These are phyloP conservation scores for Penicillium capsulatum DNA, from an alignment of 2,329 filamentous ascomycete genomes.

Conservation along the genomic window DNA sequence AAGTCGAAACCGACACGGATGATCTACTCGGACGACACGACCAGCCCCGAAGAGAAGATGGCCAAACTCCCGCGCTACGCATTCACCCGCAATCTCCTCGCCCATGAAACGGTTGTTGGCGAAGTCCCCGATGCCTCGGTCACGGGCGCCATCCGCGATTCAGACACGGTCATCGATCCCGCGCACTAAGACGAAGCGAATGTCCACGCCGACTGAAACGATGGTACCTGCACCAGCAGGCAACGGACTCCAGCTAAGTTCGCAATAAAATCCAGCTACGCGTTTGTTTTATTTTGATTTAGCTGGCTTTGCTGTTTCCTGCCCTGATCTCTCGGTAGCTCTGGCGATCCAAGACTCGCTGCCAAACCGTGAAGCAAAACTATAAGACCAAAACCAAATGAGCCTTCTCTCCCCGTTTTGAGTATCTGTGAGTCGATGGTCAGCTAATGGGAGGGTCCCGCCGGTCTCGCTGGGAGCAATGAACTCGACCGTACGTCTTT, in stretches of 20 bases:
- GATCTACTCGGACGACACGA: slow-evolving; percentile 74
- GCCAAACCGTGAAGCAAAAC: not conserved
- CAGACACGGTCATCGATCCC: slow-evolving; percentile 34
- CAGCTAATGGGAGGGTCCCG: too few relatives aligned
- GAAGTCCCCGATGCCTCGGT: slow-evolving; percentile 35
- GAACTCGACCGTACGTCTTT: slow-evolving; percentile 20
- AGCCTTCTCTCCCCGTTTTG: too few relatives aligned
- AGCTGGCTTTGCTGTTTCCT: slow-evolving; percentile 23
- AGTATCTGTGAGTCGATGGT: too few relatives aligned
- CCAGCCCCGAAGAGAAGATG: slow-evolving; percentile 88
- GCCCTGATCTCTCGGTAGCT: slow-evolving; percentile 36
- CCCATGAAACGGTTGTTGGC: slow-evolving; percentile 32
- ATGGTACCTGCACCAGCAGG: not conserved
- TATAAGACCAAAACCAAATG: too few relatives aligned
- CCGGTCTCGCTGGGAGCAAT: not conserved
- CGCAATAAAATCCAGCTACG: slow-evolving; percentile 34
- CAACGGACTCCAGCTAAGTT: slow-evolving; percentile 37
- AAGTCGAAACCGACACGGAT: slow-evolving; percentile 64
- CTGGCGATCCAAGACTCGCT: slow-evolving; percentile 18
- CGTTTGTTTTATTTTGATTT: slow-evolving; percentile 23
- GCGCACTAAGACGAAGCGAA: slow-evolving; percentile 23
- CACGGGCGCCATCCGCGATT: slow-evolving; percentile 31
- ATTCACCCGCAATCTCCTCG: slow-evolving; percentile 50
- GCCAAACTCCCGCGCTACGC: slow-evolving; percentile 71
- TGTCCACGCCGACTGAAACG: slow-evolving; percentile 1